Evolutionary conservation across 495 filamentous ascomycete species (phyloP).

Genomic region (Entonaema liquescens): DNA sequence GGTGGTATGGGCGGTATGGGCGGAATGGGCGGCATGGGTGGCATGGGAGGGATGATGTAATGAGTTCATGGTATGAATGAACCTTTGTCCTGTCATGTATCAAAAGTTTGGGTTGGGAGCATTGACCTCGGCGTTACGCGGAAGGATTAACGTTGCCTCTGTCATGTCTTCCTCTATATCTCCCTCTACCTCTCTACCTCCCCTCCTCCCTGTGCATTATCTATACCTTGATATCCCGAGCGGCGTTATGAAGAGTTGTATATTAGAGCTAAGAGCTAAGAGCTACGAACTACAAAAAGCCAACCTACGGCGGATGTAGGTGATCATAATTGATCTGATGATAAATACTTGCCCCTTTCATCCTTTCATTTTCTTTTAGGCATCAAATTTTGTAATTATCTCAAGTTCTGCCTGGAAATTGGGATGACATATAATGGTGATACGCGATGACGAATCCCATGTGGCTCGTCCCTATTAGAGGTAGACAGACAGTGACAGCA

Average conservation of each 20-base stretch:
- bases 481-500: slow-evolving; percentile 1
- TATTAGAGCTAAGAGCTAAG: slow-evolving; percentile 38
- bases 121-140: slow-evolving; percentile 50
- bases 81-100: slow-evolving; percentile 42
- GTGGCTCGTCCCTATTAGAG: slow-evolving; percentile 30
- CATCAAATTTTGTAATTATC: slow-evolving; percentile 20
- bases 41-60: slow-evolving; percentile 67
- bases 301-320: slow-evolving; percentile 19
- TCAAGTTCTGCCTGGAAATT: slow-evolving; percentile 29
- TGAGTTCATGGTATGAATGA: slow-evolving; percentile 35
- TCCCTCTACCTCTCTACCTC: slow-evolving; percentile 35
- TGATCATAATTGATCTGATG: slow-evolving; percentile 36
- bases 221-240: slow-evolving; percentile 46
- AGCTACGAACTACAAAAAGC: slow-evolving; percentile 24
- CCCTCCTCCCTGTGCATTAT: slow-evolving; percentile 34
- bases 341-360: slow-evolving; percentile 6
- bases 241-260: slow-evolving; percentile 46
- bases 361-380: slow-evolving; percentile 20
- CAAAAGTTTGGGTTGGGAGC: slow-evolving; percentile 46
- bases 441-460: slow-evolving; percentile 38
- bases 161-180: slow-evolving; percentile 41
- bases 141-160: slow-evolving; percentile 42
- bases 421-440: slow-evolving; percentile 20
- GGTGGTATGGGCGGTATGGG: slow-evolving; percentile 78
- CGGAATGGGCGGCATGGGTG: slow-evolving; percentile 70